Base-by-base conservation (phyloP, 768 basidiomycete species). In the Psilocybe tampanensis region DNA sequence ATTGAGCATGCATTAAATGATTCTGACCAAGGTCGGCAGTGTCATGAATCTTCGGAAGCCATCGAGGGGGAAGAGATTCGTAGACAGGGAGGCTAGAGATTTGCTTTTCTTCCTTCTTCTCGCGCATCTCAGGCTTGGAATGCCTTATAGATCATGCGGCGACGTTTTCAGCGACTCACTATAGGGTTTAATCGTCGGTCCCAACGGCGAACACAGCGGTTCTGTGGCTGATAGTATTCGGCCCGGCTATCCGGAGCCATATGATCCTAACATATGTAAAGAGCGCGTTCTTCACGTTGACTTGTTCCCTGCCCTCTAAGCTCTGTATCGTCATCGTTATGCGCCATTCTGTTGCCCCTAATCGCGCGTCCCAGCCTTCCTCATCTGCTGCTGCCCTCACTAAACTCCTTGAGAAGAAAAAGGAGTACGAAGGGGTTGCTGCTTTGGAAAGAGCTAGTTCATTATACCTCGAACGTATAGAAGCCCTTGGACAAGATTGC, bases 361-460 rank as follows among this genome's bases (percentile, higher is more conserved):
- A 63, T 63, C 82, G 84, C 42, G 76, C 74, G 18, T 85, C 83
- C 13, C 80, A 85, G 61, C 58, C 73, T 34, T 67, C 72, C 7
- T 75, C 75, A 41, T 79, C 75, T 48, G 74, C 82, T 1, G 83
- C 82, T 0, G 79, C 84, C 1, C 56, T 73, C 1, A 76, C 82
- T 17, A 86, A 86, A 61, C 78, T 90, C 43, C 53, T 78, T 2
- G 90, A 92, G 65, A 92, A 92, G 76, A 92, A 90, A 75, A 92
- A 90, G 66, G 90, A 92, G 68, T 84, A 77, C 54, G 89, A 91
- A 53, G 89, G 88, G 0, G 87, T 91, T 22, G 79, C 82, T 19
- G 90, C 90, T 1, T 75, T 92, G 5, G 88, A 91, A 65, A 76
- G 78, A 52, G 84, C 86, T 0, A 87, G 83, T 53, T 70, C 80